Conservation (phyloP, 140 eudicot genomes). For the Anethum foeniculum region DNA sequence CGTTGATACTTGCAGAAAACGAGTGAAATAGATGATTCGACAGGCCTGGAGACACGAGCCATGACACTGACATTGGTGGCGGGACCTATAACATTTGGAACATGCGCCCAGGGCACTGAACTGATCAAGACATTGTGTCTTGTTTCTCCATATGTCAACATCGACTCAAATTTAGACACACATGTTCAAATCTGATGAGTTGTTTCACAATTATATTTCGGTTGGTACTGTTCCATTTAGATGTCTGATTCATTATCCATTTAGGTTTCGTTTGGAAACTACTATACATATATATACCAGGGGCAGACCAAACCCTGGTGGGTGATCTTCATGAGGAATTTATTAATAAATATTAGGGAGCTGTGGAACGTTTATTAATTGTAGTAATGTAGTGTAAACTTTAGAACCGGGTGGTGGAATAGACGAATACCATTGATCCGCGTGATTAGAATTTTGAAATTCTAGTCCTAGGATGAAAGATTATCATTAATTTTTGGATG, state of each 20-base stretch:
- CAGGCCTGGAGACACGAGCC: background rate
- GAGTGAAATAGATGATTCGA: background rate
- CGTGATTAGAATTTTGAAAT: too few relatives aligned
- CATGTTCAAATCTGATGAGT: background rate
- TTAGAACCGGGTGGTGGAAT: too few relatives aligned
- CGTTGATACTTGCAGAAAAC: conserved; percentile 3
- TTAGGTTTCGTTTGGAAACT: background rate
- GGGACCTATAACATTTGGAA: background rate
- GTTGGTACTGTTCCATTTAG: background rate
- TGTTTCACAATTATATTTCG: background rate
- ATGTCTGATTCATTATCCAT: background rate
- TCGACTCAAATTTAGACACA: background rate
- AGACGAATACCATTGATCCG: too few relatives aligned
- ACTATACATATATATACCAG: background rate
- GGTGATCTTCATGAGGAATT: background rate
- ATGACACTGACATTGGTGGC: background rate
- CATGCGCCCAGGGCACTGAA: background rate
- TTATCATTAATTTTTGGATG: too few relatives aligned
- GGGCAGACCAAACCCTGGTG: background rate
- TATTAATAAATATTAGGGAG: too few relatives aligned
- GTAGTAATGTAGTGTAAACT: too few relatives aligned
- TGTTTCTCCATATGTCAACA: background rate
- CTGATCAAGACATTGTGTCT: background rate
- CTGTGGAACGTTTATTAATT: too few relatives aligned
- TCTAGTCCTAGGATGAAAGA: too few relatives aligned